These are phyloP conservation scores for Mucor indicus DNA, from an alignment of 371 early-diverging fungal species.

Conservation along the genomic window DNA sequence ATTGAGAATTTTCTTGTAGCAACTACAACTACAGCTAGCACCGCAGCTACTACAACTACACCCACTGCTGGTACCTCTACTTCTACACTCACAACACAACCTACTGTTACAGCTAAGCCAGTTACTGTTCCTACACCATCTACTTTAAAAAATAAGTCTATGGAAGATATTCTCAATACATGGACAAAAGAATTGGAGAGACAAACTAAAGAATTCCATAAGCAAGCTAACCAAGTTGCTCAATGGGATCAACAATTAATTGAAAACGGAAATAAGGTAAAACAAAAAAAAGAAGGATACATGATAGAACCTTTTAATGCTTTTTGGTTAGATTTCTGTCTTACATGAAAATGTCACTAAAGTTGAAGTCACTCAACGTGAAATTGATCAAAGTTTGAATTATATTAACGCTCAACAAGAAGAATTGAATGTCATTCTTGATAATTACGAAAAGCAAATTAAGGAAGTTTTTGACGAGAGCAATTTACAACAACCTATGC, in stretches of 20 bases:
- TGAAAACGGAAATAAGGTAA: constrained; percentile 77
- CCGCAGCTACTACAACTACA: constrained; percentile 5
- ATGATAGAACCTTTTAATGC: too few species aligned
- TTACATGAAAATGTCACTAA: constrained; percentile 69
- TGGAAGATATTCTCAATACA: constrained; percentile 85
- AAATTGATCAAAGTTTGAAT: constrained; percentile 81
- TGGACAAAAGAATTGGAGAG: constrained; percentile 83
- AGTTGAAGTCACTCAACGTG: constrained; percentile 72
- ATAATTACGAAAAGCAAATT: constrained; percentile 76
- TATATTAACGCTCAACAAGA: constrained; percentile 85
- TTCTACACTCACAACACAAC: constrained; percentile 24
- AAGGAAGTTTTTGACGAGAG: constrained; percentile 50
- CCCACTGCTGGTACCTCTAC: constrained; percentile 11
- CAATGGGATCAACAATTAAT: constrained; percentile 85
- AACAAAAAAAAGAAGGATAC: not conserved
- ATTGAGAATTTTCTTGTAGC: not conserved
- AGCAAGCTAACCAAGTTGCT: constrained; percentile 79
- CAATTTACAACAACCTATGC: constrained; percentile 46
- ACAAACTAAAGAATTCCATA: constrained; percentile 81
- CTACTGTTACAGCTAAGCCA: constrained; percentile 23
- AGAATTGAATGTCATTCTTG: constrained; percentile 75
- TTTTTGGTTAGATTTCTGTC: constrained; percentile 66
- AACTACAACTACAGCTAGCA: not conserved
- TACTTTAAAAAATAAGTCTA: constrained; percentile 74
- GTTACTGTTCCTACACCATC: constrained; percentile 44